Evolutionary conservation across 805 yeast genomes (phyloP), one percentile per base, ranked within the genome.

Genomic region (Blastobotrys chiropterorum): DNA sequence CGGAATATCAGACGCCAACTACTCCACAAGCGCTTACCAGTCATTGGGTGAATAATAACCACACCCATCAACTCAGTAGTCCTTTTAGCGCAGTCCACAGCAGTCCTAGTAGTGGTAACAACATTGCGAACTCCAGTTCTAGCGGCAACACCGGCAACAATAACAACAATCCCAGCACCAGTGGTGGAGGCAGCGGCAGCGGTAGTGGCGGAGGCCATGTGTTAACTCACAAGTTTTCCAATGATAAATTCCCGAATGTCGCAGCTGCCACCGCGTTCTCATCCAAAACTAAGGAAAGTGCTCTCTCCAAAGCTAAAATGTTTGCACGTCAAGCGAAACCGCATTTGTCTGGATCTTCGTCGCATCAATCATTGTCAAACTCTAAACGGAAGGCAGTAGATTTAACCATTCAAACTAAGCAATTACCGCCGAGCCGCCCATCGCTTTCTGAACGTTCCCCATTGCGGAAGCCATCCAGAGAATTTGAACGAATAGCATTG

Each of bases 401-500:
- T 49, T 44, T 62, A 43, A 61, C 54, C 52, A 66, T 55, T 47
- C 68, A 53, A 53, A 66, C 57, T 26, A 54, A 50, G 16, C 57
- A 53, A 16, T 26, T 52, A 48, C 65, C 56, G 44, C 65, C 48
- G 44, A 62, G 47, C n/a, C 62, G 54, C 20, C 63, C 54, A 38
- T 63, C 58, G 30, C 45, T 54, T 52, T 62, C 57, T 20, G 71
- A 48, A 54, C 56, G 53, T 31, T 60, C 65, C 2, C 71, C 72
- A 4, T 53, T 66, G 55, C 56, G 65, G 3, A 49, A 70, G 17
- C 66, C 71, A 5, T 63, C 69, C 2, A 56, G 62, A 39, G 72
- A 68, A 48, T 58, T 68, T 21, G 72, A 68, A 45, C 56, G 72
- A 15, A 68, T 68, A 13, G 72, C 72, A 5, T 66, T 69, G 15